Conservation (phyloP, 2,329 filamentous ascomycete species). For the Aureobasidium sp. region DNA sequence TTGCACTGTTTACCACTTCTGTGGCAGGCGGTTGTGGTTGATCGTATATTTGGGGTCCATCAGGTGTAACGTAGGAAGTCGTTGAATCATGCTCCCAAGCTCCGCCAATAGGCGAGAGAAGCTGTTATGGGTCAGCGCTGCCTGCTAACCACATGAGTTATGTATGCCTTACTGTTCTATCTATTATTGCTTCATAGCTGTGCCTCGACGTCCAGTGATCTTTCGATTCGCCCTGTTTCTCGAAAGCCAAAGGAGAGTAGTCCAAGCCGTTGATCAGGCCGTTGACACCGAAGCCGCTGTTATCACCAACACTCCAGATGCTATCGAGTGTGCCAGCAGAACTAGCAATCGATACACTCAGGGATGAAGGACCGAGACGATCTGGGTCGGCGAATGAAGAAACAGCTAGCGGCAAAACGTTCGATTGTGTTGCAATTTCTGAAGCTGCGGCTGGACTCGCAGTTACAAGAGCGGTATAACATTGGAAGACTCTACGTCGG, state of each 20-base stretch:
- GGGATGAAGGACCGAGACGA: conserved; percentile 71
- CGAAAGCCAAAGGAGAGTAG: conserved; percentile 57
- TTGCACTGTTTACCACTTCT: conserved; percentile 88
- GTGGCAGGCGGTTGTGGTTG: conserved; percentile 71
- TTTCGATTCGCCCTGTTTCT: conserved; percentile 30
- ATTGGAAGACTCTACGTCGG: conserved; percentile 83
- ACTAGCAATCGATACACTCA: conserved; percentile 86
- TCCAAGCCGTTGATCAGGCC: conserved; percentile 73
- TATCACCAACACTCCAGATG: conserved; percentile 91
- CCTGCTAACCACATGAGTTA: not conserved
- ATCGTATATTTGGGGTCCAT: conserved; percentile 31
- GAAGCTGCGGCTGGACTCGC: conserved; percentile 76
- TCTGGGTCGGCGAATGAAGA: conserved; percentile 90
- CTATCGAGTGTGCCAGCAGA: conserved; percentile 85
- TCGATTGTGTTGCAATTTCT: conserved; percentile 82
- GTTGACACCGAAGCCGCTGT: conserved; percentile 88
- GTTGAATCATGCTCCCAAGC: conserved; percentile 86
- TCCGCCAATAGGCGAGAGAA: conserved; percentile 59
- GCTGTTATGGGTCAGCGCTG: conserved; percentile 24
- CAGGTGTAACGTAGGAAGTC: conserved; percentile 58
- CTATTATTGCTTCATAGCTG: conserved; percentile 56
- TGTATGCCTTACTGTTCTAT: conserved; percentile 35
- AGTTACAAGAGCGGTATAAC: conserved; percentile 84
- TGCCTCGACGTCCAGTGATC: conserved; percentile 32
- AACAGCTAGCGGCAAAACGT: conserved; percentile 79